A percentile compares a stretch with the other conserved stretches of the same genome.
Conservation (phyloP, 176 grass and related monocot species). For the Oropetium thomaeum region DNA sequence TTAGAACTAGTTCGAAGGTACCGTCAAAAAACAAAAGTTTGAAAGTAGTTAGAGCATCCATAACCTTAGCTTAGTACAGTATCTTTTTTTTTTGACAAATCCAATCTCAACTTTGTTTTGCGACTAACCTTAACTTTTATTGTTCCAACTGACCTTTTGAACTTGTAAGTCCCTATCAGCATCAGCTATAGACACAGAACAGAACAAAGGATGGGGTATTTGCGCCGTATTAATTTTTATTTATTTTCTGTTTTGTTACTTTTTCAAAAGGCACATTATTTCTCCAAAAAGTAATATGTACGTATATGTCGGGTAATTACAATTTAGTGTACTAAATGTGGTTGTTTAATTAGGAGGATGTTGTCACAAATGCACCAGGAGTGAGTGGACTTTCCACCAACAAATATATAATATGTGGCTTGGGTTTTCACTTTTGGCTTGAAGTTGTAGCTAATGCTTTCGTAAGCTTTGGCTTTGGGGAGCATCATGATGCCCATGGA, state of each 20-base stretch:
- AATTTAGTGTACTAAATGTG: background rate
- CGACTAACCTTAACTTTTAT: background rate
- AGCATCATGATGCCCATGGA: constrained; percentile 23
- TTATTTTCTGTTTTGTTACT: too few relatives aligned
- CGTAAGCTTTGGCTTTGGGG: background rate
- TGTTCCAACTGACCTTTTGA: background rate
- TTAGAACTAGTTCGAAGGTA: background rate
- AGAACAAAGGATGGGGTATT: background rate
- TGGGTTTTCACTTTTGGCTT: constrained; percentile 31
- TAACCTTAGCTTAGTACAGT: background rate
- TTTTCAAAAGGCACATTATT: constrained; percentile 1
- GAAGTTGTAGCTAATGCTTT: constrained; percentile 1
- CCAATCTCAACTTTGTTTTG: too few relatives aligned
- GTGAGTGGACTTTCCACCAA: constrained; percentile 42
- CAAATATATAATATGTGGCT: too few relatives aligned
- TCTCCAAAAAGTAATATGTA: background rate
- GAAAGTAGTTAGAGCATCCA: background rate
- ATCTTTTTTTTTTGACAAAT: too few relatives aligned
- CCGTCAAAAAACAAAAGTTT: too few relatives aligned
- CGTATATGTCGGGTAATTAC: background rate
- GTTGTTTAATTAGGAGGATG: background rate
- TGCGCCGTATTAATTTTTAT: background rate
- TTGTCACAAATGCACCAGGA: background rate
- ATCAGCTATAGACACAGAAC: background rate
- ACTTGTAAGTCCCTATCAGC: background rate